Conservation (phyloP, 2,329 filamentous ascomycete genomes). For the Cladosporium phlei region DNA sequence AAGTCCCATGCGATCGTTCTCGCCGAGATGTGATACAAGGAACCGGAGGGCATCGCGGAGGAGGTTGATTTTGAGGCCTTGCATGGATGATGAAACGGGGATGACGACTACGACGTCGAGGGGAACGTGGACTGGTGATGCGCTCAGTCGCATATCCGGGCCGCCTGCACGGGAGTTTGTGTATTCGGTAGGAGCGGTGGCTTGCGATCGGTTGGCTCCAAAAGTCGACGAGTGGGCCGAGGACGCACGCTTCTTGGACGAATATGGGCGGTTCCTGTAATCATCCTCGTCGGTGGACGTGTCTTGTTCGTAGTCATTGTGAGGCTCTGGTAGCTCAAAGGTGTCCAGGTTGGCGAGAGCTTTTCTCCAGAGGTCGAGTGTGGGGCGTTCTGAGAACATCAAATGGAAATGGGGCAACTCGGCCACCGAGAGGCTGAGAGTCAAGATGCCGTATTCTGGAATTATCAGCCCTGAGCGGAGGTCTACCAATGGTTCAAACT, state of each 20-base stretch:
- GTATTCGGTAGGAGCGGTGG: constrained; percentile 89
- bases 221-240: constrained; percentile 77
- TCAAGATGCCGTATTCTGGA: constrained; percentile 76
- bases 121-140: constrained; percentile 70
- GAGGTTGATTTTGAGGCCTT: constrained; percentile 96
- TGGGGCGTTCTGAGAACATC: constrained; percentile 74
- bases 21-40: constrained; percentile 81
- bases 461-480: constrained; percentile 15
- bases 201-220: constrained; percentile 74
- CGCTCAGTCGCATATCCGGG: constrained; percentile 43
- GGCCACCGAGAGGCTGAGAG: constrained; percentile 81
- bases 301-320: constrained; percentile 76
- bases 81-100: constrained; percentile 96
- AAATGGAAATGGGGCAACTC: constrained; percentile 94
- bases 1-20: constrained; percentile 91
- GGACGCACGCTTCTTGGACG: constrained; percentile 61
- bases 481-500: constrained; percentile 9
- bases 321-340: constrained; percentile 56
- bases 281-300: constrained; percentile 85
- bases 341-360: constrained; percentile 75
- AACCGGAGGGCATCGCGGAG: constrained; percentile 89
- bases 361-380: constrained; percentile 86
- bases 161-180: constrained; percentile 56
- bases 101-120: constrained; percentile 95
- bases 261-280: constrained; percentile 48